Evolutionary conservation across 2,329 filamentous ascomycete species (phyloP).

Genomic region (Neodidymelliopsis sp.): DNA sequence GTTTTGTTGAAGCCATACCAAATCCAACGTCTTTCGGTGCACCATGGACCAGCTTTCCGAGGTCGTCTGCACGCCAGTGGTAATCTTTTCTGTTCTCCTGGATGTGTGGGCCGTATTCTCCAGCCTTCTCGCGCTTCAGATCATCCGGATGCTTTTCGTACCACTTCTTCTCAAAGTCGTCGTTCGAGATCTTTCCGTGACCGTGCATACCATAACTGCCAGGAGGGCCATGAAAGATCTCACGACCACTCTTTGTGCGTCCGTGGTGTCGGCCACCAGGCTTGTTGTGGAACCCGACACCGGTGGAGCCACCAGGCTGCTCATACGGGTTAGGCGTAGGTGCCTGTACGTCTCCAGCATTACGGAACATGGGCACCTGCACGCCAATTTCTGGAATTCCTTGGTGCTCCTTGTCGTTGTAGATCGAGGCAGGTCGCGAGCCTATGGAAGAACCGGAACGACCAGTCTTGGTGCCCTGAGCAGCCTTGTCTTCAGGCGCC

Average conservation of each 20-base stretch:
- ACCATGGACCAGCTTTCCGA: slow-evolving; percentile 88
- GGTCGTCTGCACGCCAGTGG: slow-evolving; percentile 85
- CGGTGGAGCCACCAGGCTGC: slow-evolving; percentile 47
- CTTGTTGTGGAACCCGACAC: slow-evolving; percentile 63
- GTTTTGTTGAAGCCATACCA: slow-evolving; percentile 53
- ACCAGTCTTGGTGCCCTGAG: slow-evolving; percentile 29
- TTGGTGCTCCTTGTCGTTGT: slow-evolving; percentile 72
- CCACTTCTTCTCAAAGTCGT: slow-evolving; percentile 90
- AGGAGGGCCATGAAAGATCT: slow-evolving; percentile 74
- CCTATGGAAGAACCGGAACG: slow-evolving; percentile 46
- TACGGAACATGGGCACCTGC: slow-evolving; percentile 90
- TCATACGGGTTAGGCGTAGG: slow-evolving; percentile 76
- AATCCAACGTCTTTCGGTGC: slow-evolving; percentile 59
- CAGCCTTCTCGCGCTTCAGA: slow-evolving; percentile 75
- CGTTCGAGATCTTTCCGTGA: slow-evolving; percentile 76
- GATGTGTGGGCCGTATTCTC: slow-evolving; percentile 66
- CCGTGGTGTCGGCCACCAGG: slow-evolving; percentile 61
- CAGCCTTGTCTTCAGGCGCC: slow-evolving; percentile 41
- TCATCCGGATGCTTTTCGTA: slow-evolving; percentile 90
- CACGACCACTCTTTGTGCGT: slow-evolving; percentile 76
- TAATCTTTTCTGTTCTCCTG: slow-evolving; percentile 72
- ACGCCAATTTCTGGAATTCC: slow-evolving; percentile 93
- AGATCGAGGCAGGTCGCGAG: slow-evolving; percentile 62
- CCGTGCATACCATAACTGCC: slow-evolving; percentile 94
- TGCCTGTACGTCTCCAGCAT: slow-evolving; percentile 94